Evolutionary conservation across 1,284 basidiomycete species (phyloP), one percentile per base, ranked within the genome.

Genomic region (Apiotrichum montevideense): DNA sequence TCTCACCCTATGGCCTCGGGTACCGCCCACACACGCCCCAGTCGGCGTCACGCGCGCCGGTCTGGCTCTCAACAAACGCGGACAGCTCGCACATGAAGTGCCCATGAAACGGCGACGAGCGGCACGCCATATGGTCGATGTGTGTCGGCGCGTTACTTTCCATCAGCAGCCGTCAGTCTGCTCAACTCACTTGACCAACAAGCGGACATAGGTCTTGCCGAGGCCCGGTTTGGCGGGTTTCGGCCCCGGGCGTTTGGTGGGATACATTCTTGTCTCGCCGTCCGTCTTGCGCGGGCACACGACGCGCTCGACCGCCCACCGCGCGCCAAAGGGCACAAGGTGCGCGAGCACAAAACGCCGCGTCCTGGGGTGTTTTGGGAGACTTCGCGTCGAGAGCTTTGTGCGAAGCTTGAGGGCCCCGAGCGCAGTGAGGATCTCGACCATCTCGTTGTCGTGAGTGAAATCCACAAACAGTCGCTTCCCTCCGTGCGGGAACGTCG

Each of bases 371-470:
- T 62, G 56, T 4, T 13, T 21, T 4, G 49, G 48, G 11, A 46
- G 32, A 11, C 40, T 29, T 15, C 13, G 3, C 3, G 46, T 35
- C 6, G 56, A 56, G 6, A 53, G 42, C 47, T 50, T 53, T 9
- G 32, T 47, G 14, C 47, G 45, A 21, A 58, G 37, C 32, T 65
- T 72, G 72, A 88, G 85, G 14, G 91, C 77, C 13, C 88, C 87
- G 51, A 91, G 71, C 0, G 88, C 86, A n/a, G 84, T 73, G 55
- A 84, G 85, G 57, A 90, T 85, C 43, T 87, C 83, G 41, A 87
- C 78, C 82, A 92, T 87, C 66, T 87, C 79, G 71, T 88, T 85
- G 69, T 91, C 88, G 70, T 90, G 87, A 29, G 87, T 85, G 71
- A 90, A 90, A 72, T 91, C 88, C 32, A 73, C 64, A 54, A 75